phyloP scores from a whole-genome alignment of 164 flowering plant species.

The Macadamia tetraphylla region DNA sequence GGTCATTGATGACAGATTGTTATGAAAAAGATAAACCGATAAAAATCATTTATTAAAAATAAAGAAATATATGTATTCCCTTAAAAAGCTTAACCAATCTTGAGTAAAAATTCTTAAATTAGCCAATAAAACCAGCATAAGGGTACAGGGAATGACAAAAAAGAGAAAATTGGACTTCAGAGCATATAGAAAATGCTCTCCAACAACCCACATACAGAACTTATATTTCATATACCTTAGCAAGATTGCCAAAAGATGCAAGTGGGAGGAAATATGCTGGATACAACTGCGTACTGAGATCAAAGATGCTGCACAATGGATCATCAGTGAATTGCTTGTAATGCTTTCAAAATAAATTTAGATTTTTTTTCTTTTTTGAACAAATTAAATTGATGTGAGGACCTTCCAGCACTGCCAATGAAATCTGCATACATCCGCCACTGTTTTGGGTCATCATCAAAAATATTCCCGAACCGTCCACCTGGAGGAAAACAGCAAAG shows the following conservation, averaged over 20 bases:
- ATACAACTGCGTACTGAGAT: constrained; percentile 72
- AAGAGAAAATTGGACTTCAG: not conserved
- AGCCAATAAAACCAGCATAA: not conserved
- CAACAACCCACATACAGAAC: not conserved
- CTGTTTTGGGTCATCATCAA: constrained; percentile 93
- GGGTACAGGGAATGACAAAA: no score
- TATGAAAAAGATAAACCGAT: not conserved
- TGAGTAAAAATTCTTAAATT: not conserved
- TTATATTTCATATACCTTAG: constrained; percentile 51
- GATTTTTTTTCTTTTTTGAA: constrained; percentile 1
- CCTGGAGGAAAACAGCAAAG: constrained; percentile 43
- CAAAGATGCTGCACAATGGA: constrained; percentile 72
- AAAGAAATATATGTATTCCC: not conserved
- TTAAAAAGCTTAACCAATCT: not conserved
- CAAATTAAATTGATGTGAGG: not conserved
- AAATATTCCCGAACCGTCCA: constrained; percentile 85
- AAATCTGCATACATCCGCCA: constrained; percentile 99
- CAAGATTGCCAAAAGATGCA: constrained; percentile 91
- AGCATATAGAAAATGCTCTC: not conserved
- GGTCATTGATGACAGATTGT: not conserved
- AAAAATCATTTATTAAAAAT: no score
- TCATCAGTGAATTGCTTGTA: constrained; percentile 2
- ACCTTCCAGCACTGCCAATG: constrained; percentile 98
- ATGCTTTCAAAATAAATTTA: constrained; percentile 5
- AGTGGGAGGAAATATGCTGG: constrained; percentile 80